Evolutionary conservation across 257 asterid species (phyloP).

Genomic region (Solanum chmielewskii): DNA sequence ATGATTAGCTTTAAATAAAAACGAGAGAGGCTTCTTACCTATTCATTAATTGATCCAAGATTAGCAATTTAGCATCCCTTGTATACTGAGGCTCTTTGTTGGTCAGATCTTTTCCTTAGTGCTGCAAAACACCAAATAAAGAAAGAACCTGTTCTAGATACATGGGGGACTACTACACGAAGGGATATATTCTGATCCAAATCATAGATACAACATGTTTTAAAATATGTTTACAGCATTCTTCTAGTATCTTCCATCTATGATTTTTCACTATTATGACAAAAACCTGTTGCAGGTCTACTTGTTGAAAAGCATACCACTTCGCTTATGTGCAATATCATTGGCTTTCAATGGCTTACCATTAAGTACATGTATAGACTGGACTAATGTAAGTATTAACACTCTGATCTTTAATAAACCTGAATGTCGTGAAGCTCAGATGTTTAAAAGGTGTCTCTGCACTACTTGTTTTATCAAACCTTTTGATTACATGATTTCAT

Average conservation of each 20-base stretch:
- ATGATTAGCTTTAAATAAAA: neutral
- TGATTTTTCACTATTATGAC: neutral
- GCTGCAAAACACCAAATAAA: neutral
- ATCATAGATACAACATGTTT: neutral
- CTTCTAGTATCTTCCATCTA: neutral
- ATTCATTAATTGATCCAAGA: neutral
- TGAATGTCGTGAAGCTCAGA: neutral
- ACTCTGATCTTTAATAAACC: neutral
- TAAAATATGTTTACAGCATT: neutral
- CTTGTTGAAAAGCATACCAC: slow-evolving; percentile 49
- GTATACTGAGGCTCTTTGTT: neutral
- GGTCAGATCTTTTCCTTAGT: neutral
- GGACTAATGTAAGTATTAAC: slow-evolving; percentile 60
- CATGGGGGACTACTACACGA: neutral
- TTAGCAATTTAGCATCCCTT: neutral
- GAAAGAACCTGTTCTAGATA: neutral
- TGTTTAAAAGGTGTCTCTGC: neutral
- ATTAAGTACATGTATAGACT: slow-evolving; percentile 49
- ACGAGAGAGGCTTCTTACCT: neutral
- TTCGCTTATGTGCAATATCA: slow-evolving; percentile 59
- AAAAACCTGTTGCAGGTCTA: slow-evolving; percentile 31
- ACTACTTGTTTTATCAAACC: neutral
- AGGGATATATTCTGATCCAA: neutral
- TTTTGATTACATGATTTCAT: neutral
- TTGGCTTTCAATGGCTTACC: slow-evolving; percentile 44